Evolutionary conservation across 441 rosid species (phyloP), one percentile per base, ranked within the genome.

Genomic region (Pelargonium citronellum): DNA sequence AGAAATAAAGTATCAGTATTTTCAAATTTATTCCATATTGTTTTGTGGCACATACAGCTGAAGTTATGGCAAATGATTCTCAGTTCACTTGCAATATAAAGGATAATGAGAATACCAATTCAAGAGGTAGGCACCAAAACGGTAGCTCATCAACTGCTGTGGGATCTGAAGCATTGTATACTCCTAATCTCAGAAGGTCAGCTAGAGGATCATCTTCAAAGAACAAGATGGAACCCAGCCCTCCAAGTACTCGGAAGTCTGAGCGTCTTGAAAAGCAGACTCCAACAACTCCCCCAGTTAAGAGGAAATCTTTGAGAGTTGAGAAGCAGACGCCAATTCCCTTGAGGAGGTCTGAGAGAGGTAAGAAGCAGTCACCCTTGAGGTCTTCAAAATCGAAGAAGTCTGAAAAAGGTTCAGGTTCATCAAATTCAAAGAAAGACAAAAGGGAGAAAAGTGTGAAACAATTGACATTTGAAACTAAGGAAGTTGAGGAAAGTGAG

Each of bases 271-370:
- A 82, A 79, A 85, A 83, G 80, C 82, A 39, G 49, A 70, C 81
- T 15, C 78, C 75, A 66, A 13, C 78, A 67, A 74, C 86, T 74
- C 77, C 83, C 70, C 74, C 85, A 46, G 80, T 46, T 44, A 67
- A 70, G 37, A 80, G 75, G 78, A 83, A 75, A 68, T 78, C 82
- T 8, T 80, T 73, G 73, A 79, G 73, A 74, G 73, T 67, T 55
- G 88, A 84, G 82, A 83, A 80, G 80, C 79, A 74, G 58, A 53
- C 67, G 0, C 58, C 73, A 7, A 78, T 80, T 83, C 80, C 91
- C 67, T 73, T 83, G 78, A 84, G 84, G 79, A 87, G 92, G 84
- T 84, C 91, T 1, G 74, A 75, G 73, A 85, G 87, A 81, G 83
- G 83, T 65, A 86, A 85, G 80, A 81, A 71, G 71, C 79, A 69